A percentile compares a stretch with the other conserved stretches of the same genome.
Evolutionary conservation across 139 green algal species (phyloP).

Genomic region (Nannochloris sp.): DNA sequence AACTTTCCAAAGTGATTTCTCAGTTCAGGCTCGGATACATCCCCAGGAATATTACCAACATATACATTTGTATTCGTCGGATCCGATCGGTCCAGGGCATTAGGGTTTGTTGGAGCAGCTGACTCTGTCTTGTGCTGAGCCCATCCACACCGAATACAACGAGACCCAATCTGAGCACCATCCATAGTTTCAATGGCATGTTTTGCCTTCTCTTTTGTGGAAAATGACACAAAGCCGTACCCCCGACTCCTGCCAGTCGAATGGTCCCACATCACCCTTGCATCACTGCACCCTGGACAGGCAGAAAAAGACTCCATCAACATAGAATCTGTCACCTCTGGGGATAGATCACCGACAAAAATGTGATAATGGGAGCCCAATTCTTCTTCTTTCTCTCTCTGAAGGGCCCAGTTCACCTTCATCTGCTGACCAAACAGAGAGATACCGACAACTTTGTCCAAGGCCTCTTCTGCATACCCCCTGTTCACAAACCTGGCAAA

Average conservation of each 20-base stretch:
- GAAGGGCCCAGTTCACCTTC: slow-evolving; percentile 68
- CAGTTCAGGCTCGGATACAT: slow-evolving; percentile 43
- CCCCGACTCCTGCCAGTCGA: slow-evolving; percentile 51
- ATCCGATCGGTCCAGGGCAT: slow-evolving; percentile 25
- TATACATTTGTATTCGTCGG: slow-evolving; percentile 72
- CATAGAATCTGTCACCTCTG: slow-evolving; percentile 36
- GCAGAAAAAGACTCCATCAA: slow-evolving; percentile 23
- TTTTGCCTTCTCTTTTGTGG: slow-evolving; percentile 44
- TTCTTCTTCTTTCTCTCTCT: slow-evolving; percentile 56
- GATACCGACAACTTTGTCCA: slow-evolving; percentile 25
- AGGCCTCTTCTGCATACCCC: slow-evolving; percentile 8
- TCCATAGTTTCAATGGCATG: slow-evolving; percentile 49
- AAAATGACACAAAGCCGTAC: slow-evolving; percentile 74
- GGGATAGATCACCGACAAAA: slow-evolving; percentile 65
- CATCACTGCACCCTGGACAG: slow-evolving; percentile 44
- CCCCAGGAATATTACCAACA: slow-evolving; percentile 51
- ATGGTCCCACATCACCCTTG: slow-evolving; percentile 70
- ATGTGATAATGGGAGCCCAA: slow-evolving; percentile 49
- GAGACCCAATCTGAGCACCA: slow-evolving; percentile 42
- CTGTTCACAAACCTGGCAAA: slow-evolving; percentile 53
- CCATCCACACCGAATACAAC: slow-evolving; percentile 57
- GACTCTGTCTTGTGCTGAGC: slow-evolving; percentile 59
- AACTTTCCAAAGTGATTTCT: slow-evolving; percentile 27
- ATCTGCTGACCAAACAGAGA: slow-evolving; percentile 51
- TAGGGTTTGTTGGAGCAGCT: not conserved